Conservation (phyloP, 1,284 basidiomycete species). For the Athelia psychrophila region DNA sequence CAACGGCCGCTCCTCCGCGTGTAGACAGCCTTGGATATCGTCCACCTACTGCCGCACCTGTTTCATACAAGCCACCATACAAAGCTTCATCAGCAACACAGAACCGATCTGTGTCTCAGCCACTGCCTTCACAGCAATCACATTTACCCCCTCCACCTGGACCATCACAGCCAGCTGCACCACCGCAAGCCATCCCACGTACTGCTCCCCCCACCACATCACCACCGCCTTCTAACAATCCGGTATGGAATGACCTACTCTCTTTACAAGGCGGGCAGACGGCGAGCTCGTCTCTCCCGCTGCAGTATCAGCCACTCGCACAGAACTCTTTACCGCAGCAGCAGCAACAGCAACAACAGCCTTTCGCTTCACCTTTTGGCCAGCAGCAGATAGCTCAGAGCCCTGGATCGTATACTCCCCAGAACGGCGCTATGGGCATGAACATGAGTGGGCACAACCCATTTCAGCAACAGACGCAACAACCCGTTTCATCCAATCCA, state of each 20-base stretch:
- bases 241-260: constrained; percentile 52
- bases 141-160: no score
- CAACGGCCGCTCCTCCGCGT: neutral
- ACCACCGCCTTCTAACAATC: constrained; percentile 19
- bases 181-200: neutral
- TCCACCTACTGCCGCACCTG: constrained; percentile 12
- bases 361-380: constrained; percentile 7
- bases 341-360: no score
- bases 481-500: constrained; percentile 4
- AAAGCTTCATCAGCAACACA: constrained; percentile 6
- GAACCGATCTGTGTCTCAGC: constrained; percentile 28
- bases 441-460: constrained; percentile 12
- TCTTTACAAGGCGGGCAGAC: constrained; percentile 41
- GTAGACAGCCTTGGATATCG: constrained; percentile 10
- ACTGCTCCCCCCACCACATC: constrained; percentile 13
- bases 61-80: constrained; percentile 11
- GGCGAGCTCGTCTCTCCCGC: constrained; percentile 47
- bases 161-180: no score
- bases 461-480: constrained; percentile 18
- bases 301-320: constrained; percentile 37
- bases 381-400: constrained; percentile 10
- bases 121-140: constrained; percentile 16
- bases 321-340: neutral
- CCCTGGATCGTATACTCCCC: neutral
- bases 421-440: constrained; percentile 3